Conservation (phyloP, 768 basidiomycete species). For the Tubosaeta sp. region DNA sequence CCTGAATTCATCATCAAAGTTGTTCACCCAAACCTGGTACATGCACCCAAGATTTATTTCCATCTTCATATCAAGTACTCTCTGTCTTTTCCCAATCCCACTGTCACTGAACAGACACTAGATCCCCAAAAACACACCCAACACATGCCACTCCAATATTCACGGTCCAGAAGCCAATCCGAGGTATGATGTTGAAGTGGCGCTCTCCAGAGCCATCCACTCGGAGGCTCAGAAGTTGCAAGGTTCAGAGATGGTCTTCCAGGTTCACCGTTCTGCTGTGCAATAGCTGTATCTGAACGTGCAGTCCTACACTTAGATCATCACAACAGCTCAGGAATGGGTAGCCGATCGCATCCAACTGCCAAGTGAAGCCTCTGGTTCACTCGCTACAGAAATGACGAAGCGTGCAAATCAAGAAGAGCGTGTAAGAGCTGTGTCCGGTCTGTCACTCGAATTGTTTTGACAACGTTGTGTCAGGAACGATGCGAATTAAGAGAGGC, state of each 20-base stretch:
- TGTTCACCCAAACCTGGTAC: slow-evolving; percentile 54
- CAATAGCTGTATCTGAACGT: not conserved
- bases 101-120: slow-evolving; percentile 24
- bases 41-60: slow-evolving; percentile 56
- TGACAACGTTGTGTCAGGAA: slow-evolving; percentile 35
- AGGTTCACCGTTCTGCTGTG: slow-evolving; percentile 43
- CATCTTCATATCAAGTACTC: slow-evolving; percentile 65
- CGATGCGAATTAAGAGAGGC: slow-evolving; percentile 51
- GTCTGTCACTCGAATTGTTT: not conserved
- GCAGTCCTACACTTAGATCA: slow-evolving; percentile 45
- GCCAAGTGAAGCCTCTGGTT: slow-evolving; percentile 56
- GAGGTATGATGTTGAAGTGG: slow-evolving; percentile 56
- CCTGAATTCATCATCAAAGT: slow-evolving; percentile 78
- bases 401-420: slow-evolving; percentile 69
- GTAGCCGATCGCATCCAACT: slow-evolving; percentile 53
- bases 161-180: slow-evolving; percentile 58
- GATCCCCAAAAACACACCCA: slow-evolving; percentile 84
- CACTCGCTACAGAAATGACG: slow-evolving; percentile 76
- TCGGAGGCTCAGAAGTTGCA: slow-evolving; percentile 59
- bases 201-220: slow-evolving; percentile 56
- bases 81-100: slow-evolving; percentile 12
- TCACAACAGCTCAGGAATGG: slow-evolving; percentile 70
- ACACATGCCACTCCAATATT: slow-evolving; percentile 63
- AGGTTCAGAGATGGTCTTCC: slow-evolving; percentile 77
- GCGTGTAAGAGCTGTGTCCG: slow-evolving; percentile 37